Conservation (phyloP, 441 rosid species). For the Erodium trifolium region DNA sequence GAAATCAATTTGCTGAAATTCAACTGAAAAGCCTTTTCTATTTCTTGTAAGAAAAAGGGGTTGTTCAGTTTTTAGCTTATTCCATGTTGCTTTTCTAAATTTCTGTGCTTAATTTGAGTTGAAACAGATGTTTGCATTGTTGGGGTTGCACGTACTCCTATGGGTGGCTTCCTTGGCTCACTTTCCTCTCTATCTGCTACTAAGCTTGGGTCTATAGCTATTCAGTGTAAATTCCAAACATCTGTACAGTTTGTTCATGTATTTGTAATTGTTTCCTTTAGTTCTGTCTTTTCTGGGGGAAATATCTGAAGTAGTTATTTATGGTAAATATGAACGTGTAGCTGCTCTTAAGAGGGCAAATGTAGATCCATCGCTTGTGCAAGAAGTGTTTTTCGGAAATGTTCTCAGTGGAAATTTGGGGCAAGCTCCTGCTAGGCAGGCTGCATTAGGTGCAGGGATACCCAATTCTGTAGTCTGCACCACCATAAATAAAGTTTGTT, state of each 20-base stretch:
- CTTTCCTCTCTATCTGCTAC: conserved; percentile 81
- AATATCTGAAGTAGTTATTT: neutral
- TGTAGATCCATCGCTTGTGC: conserved; percentile 71
- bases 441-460: conserved; percentile 85
- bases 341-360: conserved; percentile 78
- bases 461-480: conserved; percentile 86
- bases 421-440: conserved; percentile 98
- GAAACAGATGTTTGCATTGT: conserved; percentile 78
- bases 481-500: conserved; percentile 84
- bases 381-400: conserved; percentile 91
- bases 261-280: conserved; percentile 2
- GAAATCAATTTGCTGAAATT: neutral
- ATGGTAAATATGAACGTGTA: conserved; percentile 19
- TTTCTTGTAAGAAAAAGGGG: too few species aligned
- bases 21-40: neutral
- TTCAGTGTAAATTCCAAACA: conserved; percentile 31
- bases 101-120: neutral
- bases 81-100: neutral
- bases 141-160: conserved; percentile 82
- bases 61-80: neutral
- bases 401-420: conserved; percentile 93
- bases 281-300: too few species aligned
- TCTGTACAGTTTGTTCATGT: neutral
- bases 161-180: conserved; percentile 83
- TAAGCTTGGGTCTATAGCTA: conserved; percentile 75